A percentile compares a stretch with the other conserved stretches of the same genome.
phyloP scores from a whole-genome alignment of 1,284 basidiomycete genomes.

The Boletellus dicymbophilus region DNA sequence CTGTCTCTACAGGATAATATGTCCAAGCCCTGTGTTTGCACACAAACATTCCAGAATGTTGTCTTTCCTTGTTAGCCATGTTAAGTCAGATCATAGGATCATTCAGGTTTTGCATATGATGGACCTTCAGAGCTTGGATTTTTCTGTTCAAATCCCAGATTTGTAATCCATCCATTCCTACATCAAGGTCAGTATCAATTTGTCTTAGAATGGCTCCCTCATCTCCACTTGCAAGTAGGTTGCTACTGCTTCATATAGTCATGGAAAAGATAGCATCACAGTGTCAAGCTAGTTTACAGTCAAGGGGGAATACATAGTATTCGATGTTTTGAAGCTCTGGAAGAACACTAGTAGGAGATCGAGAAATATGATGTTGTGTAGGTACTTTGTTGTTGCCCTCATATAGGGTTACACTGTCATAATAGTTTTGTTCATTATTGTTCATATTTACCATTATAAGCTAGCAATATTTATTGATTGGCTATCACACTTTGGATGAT shows the following conservation, averaged over 20 bases:
- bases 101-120: neutral
- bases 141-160: neutral
- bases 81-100: neutral
- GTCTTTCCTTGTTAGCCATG: neutral
- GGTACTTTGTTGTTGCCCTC: too few species aligned
- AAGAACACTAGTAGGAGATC: too few species aligned
- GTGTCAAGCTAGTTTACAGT: neutral
- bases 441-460: too few species aligned
- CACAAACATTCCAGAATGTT: neutral
- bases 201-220: too few species aligned
- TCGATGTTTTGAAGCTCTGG: too few species aligned
- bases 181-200: too few species aligned
- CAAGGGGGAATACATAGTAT: too few species aligned
- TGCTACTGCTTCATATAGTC: neutral
- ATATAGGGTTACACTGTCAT: too few species aligned
- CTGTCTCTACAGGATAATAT: neutral
- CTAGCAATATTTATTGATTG: too few species aligned
- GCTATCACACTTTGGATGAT: too few species aligned
- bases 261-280: neutral
- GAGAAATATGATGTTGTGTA: too few species aligned
- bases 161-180: neutral
- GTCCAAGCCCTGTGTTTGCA: neutral
- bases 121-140: neutral
- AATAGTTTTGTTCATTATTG: too few species aligned
- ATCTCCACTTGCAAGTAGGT: neutral